phyloP scores from a whole-genome alignment of 1,139 yeast genomes.

The Meyerozyma athensensis region DNA sequence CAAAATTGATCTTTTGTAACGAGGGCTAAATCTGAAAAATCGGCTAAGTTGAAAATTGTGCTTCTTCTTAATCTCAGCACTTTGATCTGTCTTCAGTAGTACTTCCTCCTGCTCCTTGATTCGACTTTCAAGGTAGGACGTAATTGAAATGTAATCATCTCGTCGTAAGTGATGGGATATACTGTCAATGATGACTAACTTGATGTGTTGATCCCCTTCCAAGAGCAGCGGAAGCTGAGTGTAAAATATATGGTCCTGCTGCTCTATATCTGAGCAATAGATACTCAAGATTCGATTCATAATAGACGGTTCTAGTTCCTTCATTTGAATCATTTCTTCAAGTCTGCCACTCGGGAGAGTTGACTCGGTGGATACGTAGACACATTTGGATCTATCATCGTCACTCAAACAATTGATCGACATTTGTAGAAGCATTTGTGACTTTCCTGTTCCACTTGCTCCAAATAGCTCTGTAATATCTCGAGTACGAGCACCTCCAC shows the following conservation, averaged over 20 bases:
- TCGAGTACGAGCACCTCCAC: background rate
- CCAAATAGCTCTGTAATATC: conserved; percentile 2
- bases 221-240: conserved; percentile 66
- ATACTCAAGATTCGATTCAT: conserved; percentile 55
- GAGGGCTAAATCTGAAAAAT: conserved; percentile 21
- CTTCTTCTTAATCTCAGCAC: conserved; percentile 17
- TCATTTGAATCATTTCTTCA: conserved; percentile 21
- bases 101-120: conserved; percentile 21
- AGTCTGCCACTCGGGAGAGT: conserved; percentile 63
- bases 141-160: conserved; percentile 43
- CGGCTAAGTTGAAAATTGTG: conserved; percentile 27
- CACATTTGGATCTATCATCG: conserved; percentile 27
- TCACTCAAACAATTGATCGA: background rate
- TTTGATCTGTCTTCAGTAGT: conserved; percentile 15
- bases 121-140: conserved; percentile 21
- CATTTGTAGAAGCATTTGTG: conserved; percentile 1
- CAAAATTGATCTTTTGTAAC: conserved; percentile 26
- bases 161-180: conserved; percentile 82
- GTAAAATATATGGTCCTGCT: conserved; percentile 67
- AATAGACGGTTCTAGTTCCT: conserved; percentile 21
- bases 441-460: conserved; percentile 4
- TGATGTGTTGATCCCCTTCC: conserved; percentile 36
- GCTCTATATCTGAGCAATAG: conserved; percentile 64
- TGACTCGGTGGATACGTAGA: conserved; percentile 76
- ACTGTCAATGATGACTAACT: conserved; percentile 67